Base-by-base conservation (phyloP, 1,284 basidiomycete species). In the Boletus holoroseus region DNA sequence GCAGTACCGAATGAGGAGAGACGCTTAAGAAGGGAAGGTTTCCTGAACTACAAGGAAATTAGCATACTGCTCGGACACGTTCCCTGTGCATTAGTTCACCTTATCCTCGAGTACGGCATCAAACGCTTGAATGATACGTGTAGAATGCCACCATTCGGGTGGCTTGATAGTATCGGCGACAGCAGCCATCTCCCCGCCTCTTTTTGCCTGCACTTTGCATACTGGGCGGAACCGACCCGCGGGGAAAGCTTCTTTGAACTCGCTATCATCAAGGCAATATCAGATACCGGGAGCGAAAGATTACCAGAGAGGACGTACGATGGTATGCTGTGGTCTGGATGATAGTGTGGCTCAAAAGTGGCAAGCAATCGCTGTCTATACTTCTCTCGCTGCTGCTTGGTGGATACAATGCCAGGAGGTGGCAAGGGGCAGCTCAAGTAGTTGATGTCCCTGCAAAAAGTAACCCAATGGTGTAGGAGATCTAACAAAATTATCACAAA, bases 211-310 rank as follows among this genome's bases (percentile, higher is more conserved):
- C 51, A 88, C 91, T 67, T 87, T 89, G 75, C 85, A 92, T 36
- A 86, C 80, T 11, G 87, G 87, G 40, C 85, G 74, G 73, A 92
- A 91, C 44, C 88, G 79, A 42, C 93, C 92, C 2, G 87, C 89
- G 3, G 94, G 93, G 73, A 95, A 97, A 3, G 94, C 91, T 63
- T 96, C 91, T 64, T 94, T 93, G 74, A 95, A 91, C 68, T 97
- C 94, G 55, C 87, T 88, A 57, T 12, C 53, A 50, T 30, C 11
- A 16, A 55, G 36, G 20, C 27, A 26, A 48, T 40, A 53, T 50
- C 24, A 55, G 35, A 24, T 30, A 55, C 31, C 8, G 27, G 13
- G 18, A n/a, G 7, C 18, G 31, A 48, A 31, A 38, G 34, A 15
- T 30, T 4, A 16, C 3, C 7, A 32, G 35, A 41, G 24, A 28